A percentile compares a stretch with the other conserved stretches of the same genome.
Evolutionary conservation across 768 basidiomycete species (phyloP).

Genomic region (Tricholomella constricta): DNA sequence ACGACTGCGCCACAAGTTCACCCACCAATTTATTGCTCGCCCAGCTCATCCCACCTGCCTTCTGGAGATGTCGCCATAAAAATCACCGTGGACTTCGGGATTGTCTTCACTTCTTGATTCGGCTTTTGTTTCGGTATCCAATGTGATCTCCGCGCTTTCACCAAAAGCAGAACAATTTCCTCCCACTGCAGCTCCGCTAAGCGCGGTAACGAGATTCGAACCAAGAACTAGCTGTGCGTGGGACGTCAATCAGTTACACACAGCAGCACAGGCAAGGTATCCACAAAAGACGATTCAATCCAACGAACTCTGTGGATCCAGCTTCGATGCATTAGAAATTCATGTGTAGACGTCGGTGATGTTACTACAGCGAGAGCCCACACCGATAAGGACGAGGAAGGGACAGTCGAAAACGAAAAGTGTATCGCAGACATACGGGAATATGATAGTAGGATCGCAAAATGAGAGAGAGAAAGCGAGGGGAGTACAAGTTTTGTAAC

Average conservation of each 20-base stretch:
- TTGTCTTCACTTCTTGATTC: conserved; percentile 3
- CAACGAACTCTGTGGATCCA: neutral
- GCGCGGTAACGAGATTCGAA: conserved; percentile 12
- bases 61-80: neutral
- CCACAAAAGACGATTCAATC: neutral
- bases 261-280: neutral
- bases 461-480: neutral
- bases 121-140: conserved; percentile 6
- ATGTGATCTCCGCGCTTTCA: neutral
- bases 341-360: neutral
- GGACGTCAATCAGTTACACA: neutral
- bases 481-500: neutral
- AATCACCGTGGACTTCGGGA: conserved; percentile 9
- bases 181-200: conserved; percentile 12
- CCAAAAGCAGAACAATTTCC: conserved; percentile 1
- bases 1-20: conserved; percentile 15
- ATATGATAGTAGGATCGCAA: neutral
- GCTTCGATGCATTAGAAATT: neutral
- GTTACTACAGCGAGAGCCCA: neutral
- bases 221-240: neutral
- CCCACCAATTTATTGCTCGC: too few relatives aligned
- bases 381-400: neutral
- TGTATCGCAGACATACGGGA: neutral
- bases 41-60: neutral
- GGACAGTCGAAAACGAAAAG: neutral